These are phyloP conservation scores for Dioscorea dumetorum DNA, from an alignment of 106 monocot species.

Conservation along the genomic window DNA sequence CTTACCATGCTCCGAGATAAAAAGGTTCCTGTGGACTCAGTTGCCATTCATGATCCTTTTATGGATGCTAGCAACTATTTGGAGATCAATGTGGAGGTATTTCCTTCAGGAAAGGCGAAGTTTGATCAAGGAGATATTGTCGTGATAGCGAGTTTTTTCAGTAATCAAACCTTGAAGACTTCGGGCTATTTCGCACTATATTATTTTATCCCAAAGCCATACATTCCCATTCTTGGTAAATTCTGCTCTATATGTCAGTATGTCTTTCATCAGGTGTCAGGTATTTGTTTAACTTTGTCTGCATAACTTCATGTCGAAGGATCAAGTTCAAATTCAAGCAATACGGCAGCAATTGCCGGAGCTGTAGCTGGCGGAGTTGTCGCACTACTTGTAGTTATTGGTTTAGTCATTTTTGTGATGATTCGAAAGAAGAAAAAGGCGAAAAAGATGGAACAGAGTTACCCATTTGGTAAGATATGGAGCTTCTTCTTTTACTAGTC, in stretches of 20 bases:
- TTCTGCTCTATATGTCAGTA: background rate
- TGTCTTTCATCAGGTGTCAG: background rate
- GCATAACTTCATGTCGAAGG: background rate
- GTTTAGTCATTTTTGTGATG: constrained; percentile 10
- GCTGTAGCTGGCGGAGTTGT: constrained; percentile 25
- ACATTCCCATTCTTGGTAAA: constrained; percentile 26
- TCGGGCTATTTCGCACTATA: constrained; percentile 22
- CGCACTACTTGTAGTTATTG: constrained; percentile 16
- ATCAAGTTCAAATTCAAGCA: constrained; percentile 26
- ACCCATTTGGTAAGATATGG: constrained; percentile 32
- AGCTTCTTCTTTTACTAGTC: background rate
- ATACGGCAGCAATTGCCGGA: constrained; percentile 30
- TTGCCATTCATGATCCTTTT: no score
- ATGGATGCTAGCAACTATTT: no score
- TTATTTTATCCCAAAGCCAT: constrained; percentile 26
- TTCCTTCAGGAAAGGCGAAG: constrained; percentile 26
- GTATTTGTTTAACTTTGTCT: background rate
- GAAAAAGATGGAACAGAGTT: constrained; percentile 23
- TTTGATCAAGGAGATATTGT: constrained; percentile 34
- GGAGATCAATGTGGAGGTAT: constrained; percentile 18
- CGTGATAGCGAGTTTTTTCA: constrained; percentile 30
- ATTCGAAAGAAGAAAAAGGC: constrained; percentile 16
- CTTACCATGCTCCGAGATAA: no score
- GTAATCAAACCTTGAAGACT: constrained; percentile 52
- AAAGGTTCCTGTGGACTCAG: no score